A percentile compares a stretch with the other conserved stretches of the same genome.
These are phyloP conservation scores for Xylaria bambusicola DNA, from an alignment of 495 filamentous ascomycete genomes.

Conservation along the genomic window DNA sequence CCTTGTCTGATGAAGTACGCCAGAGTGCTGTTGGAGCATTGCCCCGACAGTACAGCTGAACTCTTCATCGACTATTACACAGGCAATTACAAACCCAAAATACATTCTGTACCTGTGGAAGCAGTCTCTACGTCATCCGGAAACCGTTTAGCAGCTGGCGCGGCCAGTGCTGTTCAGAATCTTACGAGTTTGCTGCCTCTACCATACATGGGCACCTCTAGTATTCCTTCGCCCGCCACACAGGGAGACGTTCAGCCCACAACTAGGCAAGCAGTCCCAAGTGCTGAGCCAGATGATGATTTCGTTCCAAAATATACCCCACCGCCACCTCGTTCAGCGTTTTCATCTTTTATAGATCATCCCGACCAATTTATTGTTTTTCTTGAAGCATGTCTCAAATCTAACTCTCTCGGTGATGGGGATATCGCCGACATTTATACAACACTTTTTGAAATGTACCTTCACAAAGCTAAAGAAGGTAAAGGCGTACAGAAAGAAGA, in stretches of 20 bases:
- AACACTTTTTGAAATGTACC: slow-evolving; percentile 95
- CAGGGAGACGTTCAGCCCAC: slow-evolving; percentile 40
- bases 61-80: slow-evolving; percentile 94
- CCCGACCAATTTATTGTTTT: slow-evolving; percentile 87
- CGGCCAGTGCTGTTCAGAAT: slow-evolving; percentile 68
- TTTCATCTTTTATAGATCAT: slow-evolving; percentile 95
- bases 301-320: slow-evolving; percentile 56
- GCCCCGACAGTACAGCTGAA: slow-evolving; percentile 74
- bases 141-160: slow-evolving; percentile 55
- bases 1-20: slow-evolving; percentile 93
- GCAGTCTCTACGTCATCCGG: slow-evolving; percentile 47
- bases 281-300: slow-evolving; percentile 33
- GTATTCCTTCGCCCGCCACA: slow-evolving; percentile 45
- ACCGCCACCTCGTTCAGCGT: slow-evolving; percentile 86
- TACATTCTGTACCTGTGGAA: slow-evolving; percentile 57
- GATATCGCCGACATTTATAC: slow-evolving; percentile 89
- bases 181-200: slow-evolving; percentile 80
- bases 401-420: slow-evolving; percentile 62
- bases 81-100: slow-evolving; percentile 73
- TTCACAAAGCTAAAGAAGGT: slow-evolving; percentile 80
- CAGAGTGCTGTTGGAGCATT: slow-evolving; percentile 82
- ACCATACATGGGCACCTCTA: slow-evolving; percentile 74
- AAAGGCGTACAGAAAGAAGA: slow-evolving; percentile 63
- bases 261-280: slow-evolving; percentile 33
- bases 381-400: slow-evolving; percentile 77